These are phyloP conservation scores for Scolecobasidium constrictum DNA, from an alignment of 2,329 filamentous ascomycete species.

Conservation along the genomic window DNA sequence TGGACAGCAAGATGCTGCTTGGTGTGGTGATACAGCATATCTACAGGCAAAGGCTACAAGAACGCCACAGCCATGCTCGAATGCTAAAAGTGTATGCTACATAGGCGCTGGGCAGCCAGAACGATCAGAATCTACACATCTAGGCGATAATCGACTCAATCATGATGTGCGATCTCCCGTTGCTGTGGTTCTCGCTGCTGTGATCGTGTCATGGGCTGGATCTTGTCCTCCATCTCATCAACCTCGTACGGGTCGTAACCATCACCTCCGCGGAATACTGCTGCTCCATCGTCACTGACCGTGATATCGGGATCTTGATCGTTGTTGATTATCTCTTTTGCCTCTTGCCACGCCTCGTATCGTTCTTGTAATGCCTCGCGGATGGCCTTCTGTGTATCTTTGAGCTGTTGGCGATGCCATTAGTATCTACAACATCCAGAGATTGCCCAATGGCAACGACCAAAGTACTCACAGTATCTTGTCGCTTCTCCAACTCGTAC, in stretches of 20 bases:
- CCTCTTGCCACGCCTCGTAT: conserved; percentile 79
- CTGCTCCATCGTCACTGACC: background rate
- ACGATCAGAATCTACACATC: too few species aligned
- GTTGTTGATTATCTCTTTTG: conserved; percentile 46
- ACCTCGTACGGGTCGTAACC: background rate
- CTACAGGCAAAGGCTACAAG: too few species aligned
- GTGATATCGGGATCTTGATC: conserved; percentile 53
- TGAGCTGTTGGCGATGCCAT: conserved; percentile 44
- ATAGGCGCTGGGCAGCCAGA: too few species aligned
- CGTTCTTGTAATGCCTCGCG: conserved; percentile 79
- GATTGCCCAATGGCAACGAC: conserved; percentile 11
- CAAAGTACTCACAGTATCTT: conserved; percentile 49
- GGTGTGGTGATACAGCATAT: too few species aligned
- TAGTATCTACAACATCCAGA: background rate
- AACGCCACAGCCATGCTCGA: too few species aligned
- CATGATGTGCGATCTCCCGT: too few species aligned
- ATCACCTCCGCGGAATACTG: background rate
- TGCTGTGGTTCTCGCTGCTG: too few species aligned
- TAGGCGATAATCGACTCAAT: too few species aligned
- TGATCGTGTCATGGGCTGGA: background rate
- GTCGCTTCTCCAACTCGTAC: conserved; percentile 52
- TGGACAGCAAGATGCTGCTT: too few species aligned
- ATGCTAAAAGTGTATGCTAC: too few species aligned
- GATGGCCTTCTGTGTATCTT: conserved; percentile 68
- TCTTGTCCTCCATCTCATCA: conserved; percentile 1